Evolutionary conservation across 2,329 filamentous ascomycete species (phyloP), one percentile per base, ranked within the genome.

Genomic region (Botrytis hyacinthi): DNA sequence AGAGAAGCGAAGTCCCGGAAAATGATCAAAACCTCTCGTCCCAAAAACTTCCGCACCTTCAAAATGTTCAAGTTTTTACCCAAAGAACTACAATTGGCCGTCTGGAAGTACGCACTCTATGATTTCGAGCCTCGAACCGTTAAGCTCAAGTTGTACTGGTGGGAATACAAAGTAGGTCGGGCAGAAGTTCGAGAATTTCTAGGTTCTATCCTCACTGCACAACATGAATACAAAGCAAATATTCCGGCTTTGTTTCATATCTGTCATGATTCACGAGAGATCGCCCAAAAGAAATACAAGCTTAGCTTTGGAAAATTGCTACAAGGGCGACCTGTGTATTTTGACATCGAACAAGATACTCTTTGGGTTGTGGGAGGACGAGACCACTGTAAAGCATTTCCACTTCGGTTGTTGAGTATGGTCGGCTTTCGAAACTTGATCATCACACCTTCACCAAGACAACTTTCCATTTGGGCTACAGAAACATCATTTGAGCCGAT

Each of bases 391-490:
- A 1, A 2, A 8, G 1, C 0, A 14, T 66, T 66, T 16, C 63
- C 63, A 46, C 22, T 66, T 35, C 42, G 29, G 18, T n/a, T 66
- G 16, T n/a, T 62, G 22, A 26, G 26, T 20, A 62, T 62, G 60
- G 60, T 29, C 5, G 60, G 60, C 14, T 42, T 62, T 42, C 60
- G 8, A 29, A 62, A 62, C 16, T 42, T 62, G 26, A 62, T 62
- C 26, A 29, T 62, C 37, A 62, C 60, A 42, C 60, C 60, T 62
- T 42, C 60, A 10, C 5, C 6, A 4, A 1, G 2, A 2, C 1
- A 14, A 7, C 2, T 26, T 4, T 2, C 0, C 10, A 3, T 37
- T 26, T 1, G 5, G n/a, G 12, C 59, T 61, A 0, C 3, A 16
- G 20, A 2, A 1, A 61, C 22, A 37, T 40, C 59, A 2, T 8